Percentiles rank a stretch among this genome's conserved stretches.
Evolutionary conservation across 192 early-diverging fungal species (phyloP).

Genomic region (Coemansia sp.): DNA sequence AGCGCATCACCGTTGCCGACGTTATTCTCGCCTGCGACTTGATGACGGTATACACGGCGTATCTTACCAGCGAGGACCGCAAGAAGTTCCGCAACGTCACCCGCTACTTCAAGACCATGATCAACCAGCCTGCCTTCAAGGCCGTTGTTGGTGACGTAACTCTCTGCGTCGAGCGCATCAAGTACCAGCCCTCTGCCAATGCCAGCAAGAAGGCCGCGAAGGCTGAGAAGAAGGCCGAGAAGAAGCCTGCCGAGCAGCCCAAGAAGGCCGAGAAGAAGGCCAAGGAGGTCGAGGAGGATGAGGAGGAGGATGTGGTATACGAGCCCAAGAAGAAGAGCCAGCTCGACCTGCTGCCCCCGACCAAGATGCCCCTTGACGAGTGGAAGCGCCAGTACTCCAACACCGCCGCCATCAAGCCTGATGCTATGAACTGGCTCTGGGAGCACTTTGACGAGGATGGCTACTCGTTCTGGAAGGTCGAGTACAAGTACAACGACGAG

Average conservation of each 20-base stretch:
- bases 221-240: slow-evolving; percentile 59
- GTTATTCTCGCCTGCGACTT: slow-evolving; percentile 66
- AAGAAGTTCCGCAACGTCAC: slow-evolving; percentile 83
- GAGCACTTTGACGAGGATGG: slow-evolving; percentile 84
- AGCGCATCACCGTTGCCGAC: slow-evolving; percentile 91
- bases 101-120: slow-evolving; percentile 90
- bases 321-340: slow-evolving; percentile 90
- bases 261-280: slow-evolving; percentile 60
- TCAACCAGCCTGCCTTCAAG: slow-evolving; percentile 86
- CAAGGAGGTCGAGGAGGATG: slow-evolving; percentile 52
- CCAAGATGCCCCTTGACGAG: slow-evolving; percentile 82
- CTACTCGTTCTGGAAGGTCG: slow-evolving; percentile 90
- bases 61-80: slow-evolving; percentile 64
- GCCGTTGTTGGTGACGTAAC: slow-evolving; percentile 72
- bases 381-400: slow-evolving; percentile 99
- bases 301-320: slow-evolving; percentile 61
- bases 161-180: slow-evolving; percentile 64
- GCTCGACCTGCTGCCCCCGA: slow-evolving; percentile 83
- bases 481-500: slow-evolving; percentile 97
- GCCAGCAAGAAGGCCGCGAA: slow-evolving; percentile 65
- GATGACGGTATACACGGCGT: slow-evolving; percentile 41
- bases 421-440: slow-evolving; percentile 95
- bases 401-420: slow-evolving; percentile 90
- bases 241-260: slow-evolving; percentile 56
- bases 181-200: slow-evolving; percentile 31